A percentile compares a stretch with the other conserved stretches of the same genome.
Evolutionary conservation across 768 basidiomycete genomes (phyloP).

Genomic region (Leccinum truebloodii): DNA sequence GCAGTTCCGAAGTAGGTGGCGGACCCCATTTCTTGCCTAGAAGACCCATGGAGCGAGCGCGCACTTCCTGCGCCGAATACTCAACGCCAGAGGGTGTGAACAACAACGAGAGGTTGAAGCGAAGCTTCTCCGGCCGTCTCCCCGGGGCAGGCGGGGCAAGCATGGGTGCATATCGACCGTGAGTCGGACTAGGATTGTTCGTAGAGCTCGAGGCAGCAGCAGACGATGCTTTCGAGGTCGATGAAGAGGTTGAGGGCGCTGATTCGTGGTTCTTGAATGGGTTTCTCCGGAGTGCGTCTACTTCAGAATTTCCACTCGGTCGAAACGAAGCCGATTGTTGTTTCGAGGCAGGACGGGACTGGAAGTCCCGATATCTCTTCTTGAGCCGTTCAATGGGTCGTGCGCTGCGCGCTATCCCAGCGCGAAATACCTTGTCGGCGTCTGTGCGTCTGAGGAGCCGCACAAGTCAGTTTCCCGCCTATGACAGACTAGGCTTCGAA

Average conservation of each 20-base stretch:
- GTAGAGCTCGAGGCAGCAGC: conserved; percentile 37
- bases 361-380: conserved; percentile 78
- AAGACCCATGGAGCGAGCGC: conserved; percentile 80
- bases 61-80: conserved; percentile 82
- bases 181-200: conserved; percentile 35
- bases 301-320: conserved; percentile 28
- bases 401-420: conserved; percentile 80
- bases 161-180: conserved; percentile 67
- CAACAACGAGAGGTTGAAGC: conserved; percentile 66
- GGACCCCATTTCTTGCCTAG: conserved; percentile 85
- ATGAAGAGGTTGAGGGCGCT: conserved; percentile 35
- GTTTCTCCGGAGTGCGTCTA: conserved; percentile 34
- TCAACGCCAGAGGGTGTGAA: conserved; percentile 79
- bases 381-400: conserved; percentile 85
- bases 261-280: conserved; percentile 39
- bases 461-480: conserved; percentile 7
- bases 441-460: conserved; percentile 57
- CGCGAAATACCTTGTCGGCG: conserved; percentile 78
- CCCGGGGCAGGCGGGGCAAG: conserved; percentile 67
- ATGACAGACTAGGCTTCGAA: conserved; percentile 6
- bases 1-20: conserved; percentile 46
- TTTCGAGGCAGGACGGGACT: conserved; percentile 45
- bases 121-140: conserved; percentile 70
- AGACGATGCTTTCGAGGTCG: conserved; percentile 22
- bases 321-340: conserved; percentile 27